Base-by-base conservation (phyloP, 2,329 filamentous ascomycete genomes). In the Monosporascus sp. region DNA sequence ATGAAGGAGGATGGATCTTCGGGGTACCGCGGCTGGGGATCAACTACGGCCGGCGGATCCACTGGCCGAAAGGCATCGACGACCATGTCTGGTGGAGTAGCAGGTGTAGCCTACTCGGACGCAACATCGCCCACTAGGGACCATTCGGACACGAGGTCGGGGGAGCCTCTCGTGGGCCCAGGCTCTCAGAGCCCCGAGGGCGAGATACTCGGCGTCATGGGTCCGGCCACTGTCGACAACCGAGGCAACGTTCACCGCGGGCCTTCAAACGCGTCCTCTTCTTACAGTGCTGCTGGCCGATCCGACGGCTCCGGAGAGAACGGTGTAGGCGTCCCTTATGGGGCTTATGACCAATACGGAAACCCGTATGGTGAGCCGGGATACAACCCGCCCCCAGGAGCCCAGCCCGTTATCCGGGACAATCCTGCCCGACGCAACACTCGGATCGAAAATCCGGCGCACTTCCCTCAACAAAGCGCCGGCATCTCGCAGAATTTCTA, bases 401-500 rank as follows among this genome's bases (percentile, higher is more conserved):
- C 76, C 53, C 87, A 89, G 65, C 91, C 94, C 1, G 82, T 99
- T 50, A 97, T 99, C 59, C 85, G 92, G 52, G 94, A 99, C 70
- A 94, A 97, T 60, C 87, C 88, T 58, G 94, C 94, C 27, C 80
- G 94, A 62, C 84, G 94, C 60, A 97, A 97, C 74, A 97, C 94
- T 14, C 85, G 92, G 57, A 97, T 99, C 65, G 92, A 97, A 74
- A 96, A 88, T 68, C 87, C 91, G 2, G 84, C 89, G 45, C 89
- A 94, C 58, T 95, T 89, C 65, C 92, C 93, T 11, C 90, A 95
- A 67, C 91, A 96, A 75, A 96, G 89, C 64, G 90, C 90, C 40
- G 94, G 94, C 55, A 97, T 99, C 65, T 89, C 94, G 35, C 94
- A 97, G 73, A 99, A 99, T 72, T 99, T 99, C 65, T 97, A 82